Evolutionary conservation across 164 flowering plant species (phyloP).

Genomic region (Stephania japonica): DNA sequence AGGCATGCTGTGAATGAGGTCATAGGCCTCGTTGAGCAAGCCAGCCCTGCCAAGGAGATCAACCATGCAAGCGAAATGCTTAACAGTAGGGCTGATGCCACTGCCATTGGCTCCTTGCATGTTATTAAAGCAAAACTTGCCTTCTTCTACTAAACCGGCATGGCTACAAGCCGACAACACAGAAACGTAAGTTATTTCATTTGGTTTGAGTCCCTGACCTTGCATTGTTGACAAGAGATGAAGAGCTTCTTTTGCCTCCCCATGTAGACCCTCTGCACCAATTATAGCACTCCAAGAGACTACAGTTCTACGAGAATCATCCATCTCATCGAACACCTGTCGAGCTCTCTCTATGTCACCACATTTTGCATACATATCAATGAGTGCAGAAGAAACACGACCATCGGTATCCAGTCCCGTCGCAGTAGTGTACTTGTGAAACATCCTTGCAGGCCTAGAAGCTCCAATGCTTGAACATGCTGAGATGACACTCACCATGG

Average conservation of each 20-base stretch:
- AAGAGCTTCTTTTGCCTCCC: slow-evolving; percentile 22
- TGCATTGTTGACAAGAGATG: slow-evolving; percentile 20
- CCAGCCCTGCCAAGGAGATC: slow-evolving; percentile 30
- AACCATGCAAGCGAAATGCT: slow-evolving; percentile 26
- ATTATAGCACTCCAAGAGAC: slow-evolving; percentile 32
- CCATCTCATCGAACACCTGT: slow-evolving; percentile 15
- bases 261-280: slow-evolving; percentile 30
- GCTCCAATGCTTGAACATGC: slow-evolving; percentile 27
- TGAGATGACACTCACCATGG: slow-evolving; percentile 22
- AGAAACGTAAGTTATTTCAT: slow-evolving; percentile 23
- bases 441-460: slow-evolving; percentile 16
- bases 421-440: slow-evolving; percentile 17
- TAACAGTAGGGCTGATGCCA: slow-evolving; percentile 20
- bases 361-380: slow-evolving; percentile 82
- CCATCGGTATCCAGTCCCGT: slow-evolving; percentile 16
- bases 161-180: slow-evolving; percentile 30
- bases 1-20: slow-evolving; percentile 19
- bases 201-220: slow-evolving; percentile 15
- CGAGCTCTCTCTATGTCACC: slow-evolving; percentile 30
- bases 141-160: slow-evolving; percentile 28
- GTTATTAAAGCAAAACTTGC: slow-evolving; percentile 14
- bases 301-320: slow-evolving; percentile 8
- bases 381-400: slow-evolving; percentile 40
- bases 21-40: slow-evolving; percentile 20
- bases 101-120: slow-evolving; percentile 18